These are phyloP conservation scores for Fraxinus platypoda DNA, from an alignment of 305 asterid species.

Conservation along the genomic window DNA sequence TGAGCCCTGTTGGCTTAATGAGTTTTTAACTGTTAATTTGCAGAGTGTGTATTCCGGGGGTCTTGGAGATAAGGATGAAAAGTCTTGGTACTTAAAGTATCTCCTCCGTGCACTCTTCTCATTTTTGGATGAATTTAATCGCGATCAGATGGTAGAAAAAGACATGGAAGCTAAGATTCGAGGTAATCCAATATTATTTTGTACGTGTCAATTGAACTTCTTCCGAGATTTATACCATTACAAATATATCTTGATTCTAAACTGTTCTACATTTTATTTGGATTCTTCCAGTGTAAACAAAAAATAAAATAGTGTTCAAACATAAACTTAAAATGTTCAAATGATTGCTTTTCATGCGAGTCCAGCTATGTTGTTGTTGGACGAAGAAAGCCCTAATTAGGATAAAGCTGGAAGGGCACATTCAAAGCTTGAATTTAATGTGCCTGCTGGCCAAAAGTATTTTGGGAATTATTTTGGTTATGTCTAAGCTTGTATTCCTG, in stretches of 20 bases:
- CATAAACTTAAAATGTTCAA: neutral
- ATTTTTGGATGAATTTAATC: conserved; percentile 34
- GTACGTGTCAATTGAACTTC: neutral
- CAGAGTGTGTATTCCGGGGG: conserved; percentile 39
- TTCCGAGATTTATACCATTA: neutral
- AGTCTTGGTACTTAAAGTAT: conserved; percentile 26
- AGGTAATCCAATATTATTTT: conserved; percentile 33
- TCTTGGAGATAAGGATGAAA: conserved; percentile 28
- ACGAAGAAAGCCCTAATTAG: neutral
- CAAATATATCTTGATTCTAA: neutral
- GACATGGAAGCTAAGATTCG: conserved; percentile 47
- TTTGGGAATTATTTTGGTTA: neutral
- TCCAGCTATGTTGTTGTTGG: neutral
- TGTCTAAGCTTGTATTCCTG: neutral
- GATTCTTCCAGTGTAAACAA: neutral
- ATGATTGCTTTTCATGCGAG: neutral
- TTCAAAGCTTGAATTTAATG: neutral
- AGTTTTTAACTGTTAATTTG: conserved; percentile 19
- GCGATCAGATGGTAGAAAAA: conserved; percentile 43
- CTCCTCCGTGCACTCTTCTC: conserved; percentile 39
- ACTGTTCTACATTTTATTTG: neutral
- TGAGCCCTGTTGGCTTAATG: neutral
- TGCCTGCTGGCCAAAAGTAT: neutral
- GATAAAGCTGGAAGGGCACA: neutral
- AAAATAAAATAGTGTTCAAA: neutral